These are phyloP conservation scores for Melaleuca alternifolia DNA, from an alignment of 345 rosid genomes.

Conservation along the genomic window DNA sequence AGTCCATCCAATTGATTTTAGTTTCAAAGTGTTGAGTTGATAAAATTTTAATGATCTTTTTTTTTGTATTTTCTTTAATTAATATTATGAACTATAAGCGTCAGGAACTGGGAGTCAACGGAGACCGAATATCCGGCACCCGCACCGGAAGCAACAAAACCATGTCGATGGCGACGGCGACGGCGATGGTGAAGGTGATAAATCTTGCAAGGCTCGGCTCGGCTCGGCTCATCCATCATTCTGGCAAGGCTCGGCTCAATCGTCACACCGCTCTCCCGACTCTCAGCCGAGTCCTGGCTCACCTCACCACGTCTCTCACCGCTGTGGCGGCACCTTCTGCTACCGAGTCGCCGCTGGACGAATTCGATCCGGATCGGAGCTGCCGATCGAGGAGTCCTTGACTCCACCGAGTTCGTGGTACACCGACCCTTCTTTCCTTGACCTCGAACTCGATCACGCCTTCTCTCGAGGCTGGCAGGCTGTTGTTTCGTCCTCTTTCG, in stretches of 20 bases:
- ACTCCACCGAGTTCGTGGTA: conserved; percentile 91
- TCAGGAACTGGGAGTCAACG: neutral
- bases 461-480: conserved; percentile 85
- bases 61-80: too few relatives aligned
- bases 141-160: neutral
- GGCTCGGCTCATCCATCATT: neutral
- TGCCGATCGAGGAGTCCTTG: conserved; percentile 56
- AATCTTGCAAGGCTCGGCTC: too few relatives aligned
- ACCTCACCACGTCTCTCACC: neutral
- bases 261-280: neutral
- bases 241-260: neutral
- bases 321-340: neutral
- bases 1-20: too few relatives aligned
- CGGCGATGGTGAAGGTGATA: too few relatives aligned
- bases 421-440: conserved; percentile 44
- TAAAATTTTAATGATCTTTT: too few relatives aligned
- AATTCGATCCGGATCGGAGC: conserved; percentile 54
- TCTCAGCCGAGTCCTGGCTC: neutral
- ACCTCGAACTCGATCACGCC: conserved; percentile 50
- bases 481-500: conserved; percentile 37
- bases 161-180: neutral
- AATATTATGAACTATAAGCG: too few relatives aligned
- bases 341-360: conserved; percentile 8
- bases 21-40: too few relatives aligned
- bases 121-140: neutral